phyloP scores from a whole-genome alignment of 176 grass and related monocot genomes.

The Rhynchospora breviuscula region DNA sequence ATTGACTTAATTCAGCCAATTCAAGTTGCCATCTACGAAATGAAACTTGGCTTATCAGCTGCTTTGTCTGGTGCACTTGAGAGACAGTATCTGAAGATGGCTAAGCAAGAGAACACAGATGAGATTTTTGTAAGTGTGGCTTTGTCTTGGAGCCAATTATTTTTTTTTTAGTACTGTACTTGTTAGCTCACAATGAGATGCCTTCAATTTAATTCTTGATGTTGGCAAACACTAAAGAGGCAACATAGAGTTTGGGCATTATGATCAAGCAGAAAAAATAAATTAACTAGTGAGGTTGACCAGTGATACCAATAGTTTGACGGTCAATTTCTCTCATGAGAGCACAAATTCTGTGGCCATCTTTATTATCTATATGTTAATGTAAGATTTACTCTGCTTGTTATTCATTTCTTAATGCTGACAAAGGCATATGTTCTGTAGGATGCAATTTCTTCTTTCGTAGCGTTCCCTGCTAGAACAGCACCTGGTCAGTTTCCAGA shows the following conservation, averaged over 20 bases:
- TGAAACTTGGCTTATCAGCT: slow-evolving; percentile 87
- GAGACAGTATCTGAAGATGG: slow-evolving; percentile 63
- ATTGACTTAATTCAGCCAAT: slow-evolving; percentile 82
- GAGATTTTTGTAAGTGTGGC: slow-evolving; percentile 53
- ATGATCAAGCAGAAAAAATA: neutral
- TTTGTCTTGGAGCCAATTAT: neutral
- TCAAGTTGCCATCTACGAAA: slow-evolving; percentile 93
- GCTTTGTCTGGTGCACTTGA: slow-evolving; percentile 60
- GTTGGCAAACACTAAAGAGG: neutral
- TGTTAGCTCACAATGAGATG: neutral
- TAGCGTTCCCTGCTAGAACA: slow-evolving; percentile 55
- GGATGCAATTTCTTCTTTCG: slow-evolving; percentile 61
- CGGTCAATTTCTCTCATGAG: neutral
- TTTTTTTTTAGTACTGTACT: neutral
- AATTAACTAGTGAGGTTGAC: neutral
- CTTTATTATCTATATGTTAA: neutral
- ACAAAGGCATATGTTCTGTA: slow-evolving; percentile 31
- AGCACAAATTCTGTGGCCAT: neutral
- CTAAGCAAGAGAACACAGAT: slow-evolving; percentile 50
- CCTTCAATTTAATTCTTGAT: neutral
- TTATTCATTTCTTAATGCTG: neutral
- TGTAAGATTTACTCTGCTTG: neutral
- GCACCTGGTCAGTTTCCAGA: slow-evolving; percentile 19
- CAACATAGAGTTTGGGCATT: neutral
- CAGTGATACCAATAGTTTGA: slow-evolving; percentile 3